Base-by-base conservation (phyloP, 2,329 filamentous ascomycete genomes). In the Scytalidium lignicola region DNA sequence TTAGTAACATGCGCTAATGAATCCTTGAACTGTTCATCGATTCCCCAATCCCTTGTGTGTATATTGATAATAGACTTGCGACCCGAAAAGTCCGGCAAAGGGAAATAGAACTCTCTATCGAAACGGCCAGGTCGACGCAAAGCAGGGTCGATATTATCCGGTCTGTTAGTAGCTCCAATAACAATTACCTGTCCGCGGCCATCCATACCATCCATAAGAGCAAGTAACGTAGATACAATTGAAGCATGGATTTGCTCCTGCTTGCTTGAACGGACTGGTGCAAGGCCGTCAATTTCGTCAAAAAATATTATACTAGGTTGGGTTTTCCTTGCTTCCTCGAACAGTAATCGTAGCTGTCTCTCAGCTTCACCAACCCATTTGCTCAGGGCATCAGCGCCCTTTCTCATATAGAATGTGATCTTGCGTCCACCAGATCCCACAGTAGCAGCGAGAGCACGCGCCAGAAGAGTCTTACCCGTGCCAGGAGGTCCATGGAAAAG, bases 301-400 rank as follows among this genome's bases (percentile, higher is more conserved):
- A 99, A 97, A 74, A 99, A 99, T 67, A 99, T 99, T 68, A 99
- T 99, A 67, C 92, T 97, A 0, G 93, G 93, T 63, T 99, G 93
- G 1, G 87, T 97, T 66, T 90, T 93, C 53, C 92, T 81, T 15
- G 93, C 93, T 69, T 99, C 93, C 61, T 97, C 93, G 56, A 99
- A 99, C 4, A 99, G 77, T 50, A 97, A 73, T 42, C 93, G 85
- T 47, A 99, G 80, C 65, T 99, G 93, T 69, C 92, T 86, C 70
- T 99, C 93, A 9, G 95, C 93, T 69, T 99, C 93, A 64, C 93
- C 93, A 46, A 99, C 93, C 93, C 93, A 99, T 70, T 99, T 99
- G 69, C 91, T 96, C 54, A 99, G 74, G 15, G 91, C 91, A 76
- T 99, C 93, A 20, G 93, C 95, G 65, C 93, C 95, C 70, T 99